phyloP scores from a whole-genome alignment of 306 rosid species.

The Cicer yamashitae region DNA sequence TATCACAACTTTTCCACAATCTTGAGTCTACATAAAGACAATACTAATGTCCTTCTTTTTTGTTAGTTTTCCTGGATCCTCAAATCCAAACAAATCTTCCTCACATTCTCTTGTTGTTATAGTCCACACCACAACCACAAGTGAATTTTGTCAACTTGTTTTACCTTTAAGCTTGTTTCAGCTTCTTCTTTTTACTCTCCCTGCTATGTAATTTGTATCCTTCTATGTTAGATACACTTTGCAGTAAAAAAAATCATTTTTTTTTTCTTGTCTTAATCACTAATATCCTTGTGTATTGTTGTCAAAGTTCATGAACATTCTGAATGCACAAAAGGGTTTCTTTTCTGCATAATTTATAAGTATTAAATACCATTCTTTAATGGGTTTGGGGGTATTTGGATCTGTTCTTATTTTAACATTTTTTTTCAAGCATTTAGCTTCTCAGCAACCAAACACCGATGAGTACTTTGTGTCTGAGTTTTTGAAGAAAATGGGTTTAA shows the following conservation, averaged over 20 bases:
- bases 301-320: not conserved
- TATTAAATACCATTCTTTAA: conserved; percentile 37
- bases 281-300: not conserved
- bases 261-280: not conserved
- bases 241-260: conserved; percentile 38
- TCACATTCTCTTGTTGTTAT: conserved; percentile 59
- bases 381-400: conserved; percentile 75
- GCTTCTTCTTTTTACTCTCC: conserved; percentile 25
- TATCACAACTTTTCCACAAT: conserved; percentile 42
- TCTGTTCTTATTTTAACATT: conserved; percentile 66
- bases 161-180: not conserved
- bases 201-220: conserved; percentile 6
- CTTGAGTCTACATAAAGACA: conserved; percentile 49
- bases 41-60: conserved; percentile 44
- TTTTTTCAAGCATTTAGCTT: conserved; percentile 69
- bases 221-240: conserved; percentile 15
- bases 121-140: conserved; percentile 47
- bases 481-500: conserved; percentile 58
- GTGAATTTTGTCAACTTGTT: conserved; percentile 30
- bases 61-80: conserved; percentile 48
- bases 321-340: conserved; percentile 42
- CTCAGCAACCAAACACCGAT: conserved; percentile 88
- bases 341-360: conserved; percentile 35
- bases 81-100: conserved; percentile 55
- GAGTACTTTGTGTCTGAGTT: conserved; percentile 75